Evolutionary conservation across 805 yeast genomes (phyloP).

Genomic region (Candida orba): DNA sequence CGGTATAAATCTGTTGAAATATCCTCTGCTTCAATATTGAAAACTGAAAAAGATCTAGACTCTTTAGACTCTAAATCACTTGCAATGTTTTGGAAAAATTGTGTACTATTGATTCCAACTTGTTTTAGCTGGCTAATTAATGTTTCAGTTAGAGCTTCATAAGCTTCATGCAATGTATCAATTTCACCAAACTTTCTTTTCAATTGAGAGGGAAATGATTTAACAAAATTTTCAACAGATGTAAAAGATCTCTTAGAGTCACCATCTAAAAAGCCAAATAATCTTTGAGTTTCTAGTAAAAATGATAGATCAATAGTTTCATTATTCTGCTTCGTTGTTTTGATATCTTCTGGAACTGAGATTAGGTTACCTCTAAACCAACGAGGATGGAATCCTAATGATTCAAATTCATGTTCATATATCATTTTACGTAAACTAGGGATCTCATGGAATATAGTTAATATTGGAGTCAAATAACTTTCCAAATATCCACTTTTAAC

Average conservation of each 20-base stretch:
- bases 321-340: constrained; percentile 14
- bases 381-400: constrained; percentile 29
- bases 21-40: constrained; percentile 29
- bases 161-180: constrained; percentile 17
- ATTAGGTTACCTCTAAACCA: constrained; percentile 32
- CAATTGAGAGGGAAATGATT: constrained; percentile 23
- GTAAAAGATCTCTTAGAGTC: constrained; percentile 32
- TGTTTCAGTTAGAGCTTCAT: constrained; percentile 11
- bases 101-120: constrained; percentile 3
- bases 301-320: constrained; percentile 22
- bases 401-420: constrained; percentile 25
- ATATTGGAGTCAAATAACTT: constrained; percentile 34
- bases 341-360: constrained; percentile 5
- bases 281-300: constrained; percentile 31
- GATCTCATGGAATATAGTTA: constrained; percentile 33
- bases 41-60: constrained; percentile 18
- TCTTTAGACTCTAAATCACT: constrained; percentile 1
- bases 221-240: constrained; percentile 27
- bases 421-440: constrained; percentile 28
- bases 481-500: constrained; percentile 27
- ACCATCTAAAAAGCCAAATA: constrained; percentile 30
- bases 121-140: constrained; percentile 8
- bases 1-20: constrained; percentile 25
- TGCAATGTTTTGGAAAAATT: constrained; percentile 7
- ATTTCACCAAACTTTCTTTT: constrained; percentile 8